phyloP scores from a whole-genome alignment of 495 filamentous ascomycete genomes.

The Darksidea phi region DNA sequence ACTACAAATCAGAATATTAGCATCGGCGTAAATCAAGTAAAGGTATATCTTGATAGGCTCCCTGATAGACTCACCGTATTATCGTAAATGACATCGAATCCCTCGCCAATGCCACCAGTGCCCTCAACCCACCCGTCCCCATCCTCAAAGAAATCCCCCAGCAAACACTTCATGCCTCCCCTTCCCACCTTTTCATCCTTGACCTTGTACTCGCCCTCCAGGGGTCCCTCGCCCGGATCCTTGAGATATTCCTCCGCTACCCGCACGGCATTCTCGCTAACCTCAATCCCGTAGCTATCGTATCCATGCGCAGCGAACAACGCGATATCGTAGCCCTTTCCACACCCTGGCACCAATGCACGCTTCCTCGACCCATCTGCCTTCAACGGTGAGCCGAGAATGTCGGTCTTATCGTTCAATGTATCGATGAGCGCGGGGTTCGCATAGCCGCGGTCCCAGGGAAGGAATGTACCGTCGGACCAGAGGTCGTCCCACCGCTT shows the following conservation, averaged over 20 bases:
- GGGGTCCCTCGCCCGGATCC: conserved; percentile 39
- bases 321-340: conserved; percentile 71
- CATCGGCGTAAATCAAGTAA: neutral
- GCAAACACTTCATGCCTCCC: conserved; percentile 60
- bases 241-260: conserved; percentile 37
- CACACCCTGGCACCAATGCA: conserved; percentile 61
- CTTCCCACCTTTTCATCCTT: conserved; percentile 48
- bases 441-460: conserved; percentile 67
- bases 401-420: conserved; percentile 49
- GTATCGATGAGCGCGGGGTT: conserved; percentile 67
- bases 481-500: conserved; percentile 62
- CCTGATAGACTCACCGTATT: conserved; percentile 66
- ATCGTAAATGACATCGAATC: conserved; percentile 80
- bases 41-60: too few relatives aligned
- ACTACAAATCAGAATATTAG: conserved; percentile 49
- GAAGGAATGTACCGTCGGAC: conserved; percentile 59
- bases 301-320: conserved; percentile 69
- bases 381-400: conserved; percentile 48
- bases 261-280: conserved; percentile 57
- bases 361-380: conserved; percentile 43
- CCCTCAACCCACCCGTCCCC: conserved; percentile 57
- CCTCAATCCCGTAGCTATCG: conserved; percentile 72
- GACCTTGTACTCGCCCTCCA: conserved; percentile 48
- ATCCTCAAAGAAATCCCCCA: conserved; percentile 72
- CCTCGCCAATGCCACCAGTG: conserved; percentile 46